Evolutionary conservation across 148 eudicot genomes (phyloP), one percentile per base, ranked within the genome.

Genomic region (Suaeda aralocaspica): DNA sequence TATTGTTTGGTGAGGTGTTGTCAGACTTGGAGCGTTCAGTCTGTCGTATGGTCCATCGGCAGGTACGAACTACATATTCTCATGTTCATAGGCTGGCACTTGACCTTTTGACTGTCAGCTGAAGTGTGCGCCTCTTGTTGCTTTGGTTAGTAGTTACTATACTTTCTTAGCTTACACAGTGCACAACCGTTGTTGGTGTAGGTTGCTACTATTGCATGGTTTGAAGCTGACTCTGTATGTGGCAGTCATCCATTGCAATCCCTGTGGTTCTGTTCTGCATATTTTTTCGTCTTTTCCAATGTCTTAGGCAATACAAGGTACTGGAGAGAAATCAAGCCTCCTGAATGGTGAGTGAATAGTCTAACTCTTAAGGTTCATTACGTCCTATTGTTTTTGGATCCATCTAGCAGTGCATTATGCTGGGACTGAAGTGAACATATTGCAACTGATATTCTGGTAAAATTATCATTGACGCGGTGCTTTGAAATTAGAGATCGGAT

Each of bases 161-260:
- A 13, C 30, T 41, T 16, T 22, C 53, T 56, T 41, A 52, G 30
- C 28, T 57, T 57, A 30, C 59, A 7, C 36, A 36, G 15, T 57
- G 59, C 15, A 12, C 21, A 30, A 62, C 48, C 18, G 13, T 62
- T 81, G 46, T 70, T 46, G 64, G 34, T 87, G 79, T 82, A 94
- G 99, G 99, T 94, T 59, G 99, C 97, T 41, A 94, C 97, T 30
- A 90, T 94, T 73, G 99, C 99, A 60, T 94, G 99, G 99, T 91
- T 94, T 78, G 99, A 94, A 81, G 99, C 97, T 63, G 97, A 94
- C 81, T 91, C 99, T 72, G 93, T 94, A 68, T 94, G 99, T 82
- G 99, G 99, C n/a, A 91, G 99, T 75, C 99, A 94, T 73, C 99
- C 59, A 82, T 89, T 65, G 91, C 88, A 56, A 94, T 94, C 46